Evolutionary conservation across 495 filamentous ascomycete species (phyloP).

Genomic region (Trichoderma virens): DNA sequence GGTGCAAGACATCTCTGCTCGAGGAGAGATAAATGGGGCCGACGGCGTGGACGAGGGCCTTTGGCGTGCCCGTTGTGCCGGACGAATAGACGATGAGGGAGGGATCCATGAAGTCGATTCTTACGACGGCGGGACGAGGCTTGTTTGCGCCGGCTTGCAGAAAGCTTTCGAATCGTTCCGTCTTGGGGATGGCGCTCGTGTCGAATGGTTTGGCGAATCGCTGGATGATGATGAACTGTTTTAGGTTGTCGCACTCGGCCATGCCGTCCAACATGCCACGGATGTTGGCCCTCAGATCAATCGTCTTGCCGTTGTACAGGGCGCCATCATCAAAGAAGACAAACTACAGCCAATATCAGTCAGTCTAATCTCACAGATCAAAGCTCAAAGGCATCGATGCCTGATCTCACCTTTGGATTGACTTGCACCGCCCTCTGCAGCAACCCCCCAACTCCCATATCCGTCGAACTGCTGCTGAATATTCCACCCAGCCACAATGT

Average conservation of each 20-base stretch:
- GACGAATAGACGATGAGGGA: conserved; percentile 65
- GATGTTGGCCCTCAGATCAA: conserved; percentile 68
- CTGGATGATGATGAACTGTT: conserved; percentile 56
- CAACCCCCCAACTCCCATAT: conserved; percentile 72
- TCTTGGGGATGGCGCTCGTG: conserved; percentile 44
- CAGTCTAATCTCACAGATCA: background rate
- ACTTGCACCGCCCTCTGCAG: conserved; percentile 67
- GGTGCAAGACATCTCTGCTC: conserved; percentile 58
- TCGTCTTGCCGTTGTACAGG: conserved; percentile 68
- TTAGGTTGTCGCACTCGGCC: conserved; percentile 47
- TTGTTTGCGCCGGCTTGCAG: conserved; percentile 34
- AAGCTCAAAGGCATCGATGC: no score
- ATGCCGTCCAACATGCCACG: conserved; percentile 55
- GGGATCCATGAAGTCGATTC: conserved; percentile 58
- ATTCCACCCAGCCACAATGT: conserved; percentile 59
- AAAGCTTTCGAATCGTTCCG: conserved; percentile 47
- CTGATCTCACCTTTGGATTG: conserved; percentile 43
- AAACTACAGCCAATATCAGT: conserved; percentile 26
- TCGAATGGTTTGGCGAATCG: conserved; percentile 55
- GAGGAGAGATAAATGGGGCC: conserved; percentile 53
- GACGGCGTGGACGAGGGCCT: conserved; percentile 65
- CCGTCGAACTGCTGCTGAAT: conserved; percentile 64
- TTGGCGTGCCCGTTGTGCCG: conserved; percentile 66
- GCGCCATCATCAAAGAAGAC: conserved; percentile 73
- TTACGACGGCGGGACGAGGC: conserved; percentile 43